Base-by-base conservation (phyloP, 495 filamentous ascomycete genomes). In the Viridothelium virens region DNA sequence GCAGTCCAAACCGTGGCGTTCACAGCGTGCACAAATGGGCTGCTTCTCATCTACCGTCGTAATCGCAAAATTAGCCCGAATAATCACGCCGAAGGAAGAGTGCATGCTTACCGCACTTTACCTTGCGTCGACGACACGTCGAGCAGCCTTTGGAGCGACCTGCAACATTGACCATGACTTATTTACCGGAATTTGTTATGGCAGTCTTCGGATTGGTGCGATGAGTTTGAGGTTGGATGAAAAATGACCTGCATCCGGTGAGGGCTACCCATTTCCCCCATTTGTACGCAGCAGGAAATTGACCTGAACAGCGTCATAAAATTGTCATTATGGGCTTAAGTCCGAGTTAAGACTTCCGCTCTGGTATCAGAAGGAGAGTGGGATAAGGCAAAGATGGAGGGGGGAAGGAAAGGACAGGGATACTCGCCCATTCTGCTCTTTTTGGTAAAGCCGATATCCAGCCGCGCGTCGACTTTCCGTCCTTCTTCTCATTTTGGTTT, bases 1-100 rank as follows among this genome's bases (percentile, higher is more conserved):
- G 56, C 63, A 65, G 5, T 36, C 63, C 14, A 65, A 47, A 33
- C 63, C 63, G 12, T 56, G 63, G 16, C 63, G 41, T 46, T 65
- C 46, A 16, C 63, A 65, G n/a, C 63, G 63, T 3, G n/a, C 37
- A 34, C 63, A 65, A 7, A 56, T 36, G 6, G 63, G 63, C 56
- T 41, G 46, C 14, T 9, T 56, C 47, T 65, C 63, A 48, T 65
- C 63, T 65, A 14, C 9, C 31, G 6, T 7, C 33, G 7, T 25
- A 7, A 36, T 59, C 9, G 31, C 5, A 33, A 44, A 59, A 65
- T 44, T 14, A 53, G 44, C 44, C 34, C 34, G 37, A 56, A 56
- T 56, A 33, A 38, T n/a, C 34, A 56, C 12, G 4, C 25, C 9
- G 34, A n/a, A 16, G 36, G 47, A 37, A 16, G 31, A 56, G 37